Evolutionary conservation across 306 rosid genomes (phyloP), one percentile per base, ranked within the genome.

Genomic region (Hippophae tibetana): DNA sequence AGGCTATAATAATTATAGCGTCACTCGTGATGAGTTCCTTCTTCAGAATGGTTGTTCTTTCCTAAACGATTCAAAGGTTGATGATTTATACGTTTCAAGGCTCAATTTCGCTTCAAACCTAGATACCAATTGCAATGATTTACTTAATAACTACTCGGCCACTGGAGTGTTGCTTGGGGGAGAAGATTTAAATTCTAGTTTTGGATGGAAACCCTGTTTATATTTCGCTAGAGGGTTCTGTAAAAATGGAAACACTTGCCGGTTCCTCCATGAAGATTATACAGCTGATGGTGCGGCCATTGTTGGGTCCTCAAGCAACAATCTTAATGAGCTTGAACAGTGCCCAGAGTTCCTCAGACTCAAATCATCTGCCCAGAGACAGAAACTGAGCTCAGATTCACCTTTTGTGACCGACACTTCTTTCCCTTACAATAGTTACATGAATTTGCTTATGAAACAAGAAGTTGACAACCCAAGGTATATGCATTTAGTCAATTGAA

Each of bases 191-290:
- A 82, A 64, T 42, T 46, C 75, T 1, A 89, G 78, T 66, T 68
- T 75, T 60, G 89, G 87, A 38, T 82, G 57, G 43, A 82, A 78
- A 62, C 85, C 95, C 4, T 87, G 96, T 43, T 89, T 85, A 75
- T 87, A 87, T 70, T 90, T 65, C 74, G 88, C 90, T 0, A 85
- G 84, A 55, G 97, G 97, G 13, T 85, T 81, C 60, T 90, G 97
- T 52, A 90, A 90, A 62, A 90, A 90, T 56, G 96, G 96, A 7
- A 60, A 61, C 62, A 77, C 69, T 76, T 90, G 97, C 67, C 79
- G 87, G 67, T 90, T 79, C 79, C 70, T 76, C 62, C 97, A 90
- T 47, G 47, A 56, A 42, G 95, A 83, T 71, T 83, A 85, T 2
- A 76, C 74, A 64, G 61, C 52, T 67, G 65, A 74, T 44, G 73